Evolutionary conservation across 495 filamentous ascomycete genomes (phyloP).

Genomic region (Hyaloscypha finlandica): DNA sequence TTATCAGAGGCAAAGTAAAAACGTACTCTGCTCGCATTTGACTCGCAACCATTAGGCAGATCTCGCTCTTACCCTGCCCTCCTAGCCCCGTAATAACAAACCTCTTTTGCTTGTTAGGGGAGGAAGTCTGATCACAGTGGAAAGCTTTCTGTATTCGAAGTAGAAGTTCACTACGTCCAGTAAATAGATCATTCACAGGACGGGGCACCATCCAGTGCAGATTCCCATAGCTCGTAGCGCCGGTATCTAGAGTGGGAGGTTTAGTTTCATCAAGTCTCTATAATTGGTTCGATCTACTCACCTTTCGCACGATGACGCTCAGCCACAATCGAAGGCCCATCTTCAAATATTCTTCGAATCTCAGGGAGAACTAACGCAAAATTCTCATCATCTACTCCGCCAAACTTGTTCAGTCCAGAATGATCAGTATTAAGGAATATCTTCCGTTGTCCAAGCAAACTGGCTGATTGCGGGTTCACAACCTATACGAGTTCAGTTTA

Average conservation of each 20-base stretch:
- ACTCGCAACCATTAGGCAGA: constrained; percentile 39
- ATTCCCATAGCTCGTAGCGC: constrained; percentile 10
- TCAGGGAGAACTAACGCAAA: constrained; percentile 14
- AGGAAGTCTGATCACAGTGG: not conserved
- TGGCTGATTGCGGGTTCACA: constrained; percentile 19
- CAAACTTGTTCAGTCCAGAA: constrained; percentile 26
- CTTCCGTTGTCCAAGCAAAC: constrained; percentile 17
- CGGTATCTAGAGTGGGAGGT: not conserved
- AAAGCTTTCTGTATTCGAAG: constrained; percentile 20
- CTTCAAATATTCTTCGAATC: constrained; percentile 21
- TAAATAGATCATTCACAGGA: constrained; percentile 24
- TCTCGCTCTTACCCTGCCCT: constrained; percentile 44
- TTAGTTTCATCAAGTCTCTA: too few species aligned
- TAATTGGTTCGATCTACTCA: not conserved
- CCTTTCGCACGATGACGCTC: constrained; percentile 12
- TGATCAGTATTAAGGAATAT: constrained; percentile 20
- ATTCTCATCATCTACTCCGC: constrained; percentile 20
- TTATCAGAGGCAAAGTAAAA: too few species aligned
- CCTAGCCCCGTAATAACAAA: constrained; percentile 41
- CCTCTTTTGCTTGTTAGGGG: constrained; percentile 24
- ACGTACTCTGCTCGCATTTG: constrained; percentile 32
- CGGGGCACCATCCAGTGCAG: constrained; percentile 27
- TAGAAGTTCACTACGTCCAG: constrained; percentile 24
- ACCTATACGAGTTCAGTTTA: not conserved
- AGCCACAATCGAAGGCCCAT: constrained; percentile 11